Evolutionary conservation across 1,139 yeast genomes (phyloP), one percentile per base, ranked within the genome.

Genomic region (Lodderomyces parapsilosis): DNA sequence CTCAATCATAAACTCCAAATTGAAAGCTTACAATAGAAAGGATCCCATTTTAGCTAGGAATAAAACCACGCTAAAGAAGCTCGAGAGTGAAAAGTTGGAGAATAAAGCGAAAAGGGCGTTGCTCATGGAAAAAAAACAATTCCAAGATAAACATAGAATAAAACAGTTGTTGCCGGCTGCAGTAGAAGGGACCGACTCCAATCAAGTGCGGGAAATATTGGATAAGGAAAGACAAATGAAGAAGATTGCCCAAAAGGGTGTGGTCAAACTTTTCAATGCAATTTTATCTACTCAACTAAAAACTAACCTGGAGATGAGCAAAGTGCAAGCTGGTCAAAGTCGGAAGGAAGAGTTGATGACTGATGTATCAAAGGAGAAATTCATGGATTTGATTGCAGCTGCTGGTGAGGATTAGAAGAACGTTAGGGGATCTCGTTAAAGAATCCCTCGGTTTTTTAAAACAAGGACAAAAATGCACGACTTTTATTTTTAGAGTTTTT

Each of bases 201-300:
- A 68, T 28, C 69, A 70, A 45, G 76, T 77, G 7, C 77, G 90
- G 56, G 72, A 71, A 36, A 63, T 77, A 3, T 60, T 91, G 32
- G 93, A 85, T 45, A 76, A 76, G 43, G 99, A 93, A 59, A 78
- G 80, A 50, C 72, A 69, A 51, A 68, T 89, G 56, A 85, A 86
- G 61, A 91, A 90, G 59, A 76, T 83, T 27, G 98, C 98, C 0
- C 97, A 93, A 65, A 78, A 85, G 56, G 99, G 99, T 69, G 98
- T 90, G 14, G 95, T 93, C 15, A 81, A 86, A 56, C 73, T 93
- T 48, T 90, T 93, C 65, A 93, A 93, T 61, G 98, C 97, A 1
- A 85, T 93, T 25, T 75, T 90, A 56, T 78, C 88, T 34, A 86
- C 96, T 0, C 99, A 94, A 64, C 74, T 80, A 19, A 76, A 71